phyloP scores from a whole-genome alignment of 768 basidiomycete species.

The Kwoniella bestiolae region DNA sequence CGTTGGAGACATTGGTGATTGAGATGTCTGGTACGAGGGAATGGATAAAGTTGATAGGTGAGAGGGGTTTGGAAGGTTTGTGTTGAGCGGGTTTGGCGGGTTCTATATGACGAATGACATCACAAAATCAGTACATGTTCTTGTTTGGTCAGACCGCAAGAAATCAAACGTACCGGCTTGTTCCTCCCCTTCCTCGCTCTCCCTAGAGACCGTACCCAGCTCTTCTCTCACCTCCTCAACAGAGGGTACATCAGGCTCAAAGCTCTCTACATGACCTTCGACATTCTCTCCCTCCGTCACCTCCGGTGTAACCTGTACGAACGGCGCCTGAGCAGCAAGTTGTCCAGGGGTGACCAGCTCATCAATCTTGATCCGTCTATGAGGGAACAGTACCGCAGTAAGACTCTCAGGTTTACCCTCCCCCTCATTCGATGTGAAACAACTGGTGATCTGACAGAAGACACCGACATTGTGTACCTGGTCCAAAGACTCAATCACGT shows the following conservation, averaged over 20 bases:
- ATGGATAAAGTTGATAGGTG: constrained; percentile 52
- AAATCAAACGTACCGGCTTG: constrained; percentile 11
- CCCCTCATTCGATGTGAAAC: constrained; percentile 57
- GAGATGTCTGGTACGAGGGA: constrained; percentile 81
- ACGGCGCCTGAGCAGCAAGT: neutral
- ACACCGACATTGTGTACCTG: constrained; percentile 92
- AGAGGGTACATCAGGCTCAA: constrained; percentile 56
- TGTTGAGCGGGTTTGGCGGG: neutral
- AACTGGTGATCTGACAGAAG: constrained; percentile 94
- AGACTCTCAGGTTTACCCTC: constrained; percentile 74
- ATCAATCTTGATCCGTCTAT: constrained; percentile 83
- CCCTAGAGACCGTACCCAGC: constrained; percentile 39
- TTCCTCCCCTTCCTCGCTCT: constrained; percentile 51
- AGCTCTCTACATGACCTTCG: constrained; percentile 54
- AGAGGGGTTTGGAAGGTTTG: constrained; percentile 24
- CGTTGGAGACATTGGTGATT: constrained; percentile 84
- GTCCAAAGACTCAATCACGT: constrained; percentile 84
- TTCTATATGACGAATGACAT: neutral
- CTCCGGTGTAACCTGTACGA: constrained; percentile 27
- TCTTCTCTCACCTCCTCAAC: constrained; percentile 59
- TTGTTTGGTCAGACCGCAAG: neutral
- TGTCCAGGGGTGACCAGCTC: constrained; percentile 66
- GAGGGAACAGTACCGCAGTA: constrained; percentile 94
- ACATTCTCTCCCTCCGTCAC: constrained; percentile 41
- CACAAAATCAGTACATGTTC: neutral